Conservation (phyloP, 2,329 filamentous ascomycete genomes). For the Purpureocillium takamizusanense region DNA sequence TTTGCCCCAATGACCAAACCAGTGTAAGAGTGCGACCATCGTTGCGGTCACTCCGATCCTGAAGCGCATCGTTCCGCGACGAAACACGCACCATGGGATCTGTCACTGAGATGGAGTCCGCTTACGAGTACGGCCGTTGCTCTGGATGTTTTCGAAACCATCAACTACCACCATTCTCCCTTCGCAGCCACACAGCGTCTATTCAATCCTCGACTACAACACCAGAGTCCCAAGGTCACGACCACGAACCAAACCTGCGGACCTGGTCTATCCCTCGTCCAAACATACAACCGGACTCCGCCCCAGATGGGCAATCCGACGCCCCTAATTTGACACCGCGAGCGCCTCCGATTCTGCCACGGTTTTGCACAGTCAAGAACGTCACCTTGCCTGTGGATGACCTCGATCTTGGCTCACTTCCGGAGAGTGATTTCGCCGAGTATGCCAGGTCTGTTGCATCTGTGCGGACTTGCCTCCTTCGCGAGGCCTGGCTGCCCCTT, state of each 20-base stretch:
- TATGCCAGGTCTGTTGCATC: conserved; percentile 10
- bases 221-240: conserved; percentile 8
- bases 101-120: no score
- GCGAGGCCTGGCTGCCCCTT: conserved; percentile 21
- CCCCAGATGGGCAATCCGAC: background rate
- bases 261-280: conserved; percentile 8
- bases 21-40: no score
- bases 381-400: conserved; percentile 12
- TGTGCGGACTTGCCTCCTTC: conserved; percentile 12
- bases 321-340: background rate
- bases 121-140: conserved; percentile 15
- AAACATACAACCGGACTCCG: conserved; percentile 5
- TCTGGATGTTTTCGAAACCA: conserved; percentile 18
- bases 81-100: no score
- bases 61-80: no score
- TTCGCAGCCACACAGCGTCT: conserved; percentile 11
- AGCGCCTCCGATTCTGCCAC: background rate
- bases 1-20: no score
- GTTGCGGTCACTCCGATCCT: no score
- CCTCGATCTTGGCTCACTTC: conserved; percentile 14
- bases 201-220: conserved; percentile 9
- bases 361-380: background rate
- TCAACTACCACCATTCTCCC: conserved; percentile 14
- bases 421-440: conserved; percentile 11
- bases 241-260: conserved; percentile 12